Percentiles rank a stretch among this genome's conserved stretches.
Conservation (phyloP, 1,284 basidiomycete genomes). For the Leccinum fuscescens region DNA sequence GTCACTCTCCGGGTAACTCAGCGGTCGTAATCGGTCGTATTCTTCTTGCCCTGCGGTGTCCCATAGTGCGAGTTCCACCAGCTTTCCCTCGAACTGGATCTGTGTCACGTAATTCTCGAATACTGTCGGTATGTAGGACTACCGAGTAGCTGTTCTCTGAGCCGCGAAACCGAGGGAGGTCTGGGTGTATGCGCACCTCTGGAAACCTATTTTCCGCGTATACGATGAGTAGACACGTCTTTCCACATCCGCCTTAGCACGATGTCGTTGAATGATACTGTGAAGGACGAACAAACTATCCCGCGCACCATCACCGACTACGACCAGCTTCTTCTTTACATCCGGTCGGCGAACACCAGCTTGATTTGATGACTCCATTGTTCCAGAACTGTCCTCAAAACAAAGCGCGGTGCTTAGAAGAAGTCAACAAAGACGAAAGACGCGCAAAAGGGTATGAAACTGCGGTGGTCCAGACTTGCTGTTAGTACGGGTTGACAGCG, state of each 20-base stretch:
- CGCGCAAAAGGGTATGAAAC: background rate
- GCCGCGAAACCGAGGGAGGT: slow-evolving; percentile 5
- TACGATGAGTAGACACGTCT: slow-evolving; percentile 91
- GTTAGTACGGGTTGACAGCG: background rate
- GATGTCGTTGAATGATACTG: slow-evolving; percentile 28
- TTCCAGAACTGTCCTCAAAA: background rate
- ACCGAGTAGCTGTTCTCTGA: slow-evolving; percentile 16
- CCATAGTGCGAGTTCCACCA: slow-evolving; percentile 94
- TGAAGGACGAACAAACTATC: slow-evolving; percentile 35
- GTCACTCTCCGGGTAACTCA: slow-evolving; percentile 95
- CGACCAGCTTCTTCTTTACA: slow-evolving; percentile 85
- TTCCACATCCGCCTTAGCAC: slow-evolving; percentile 70
- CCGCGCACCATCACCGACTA: slow-evolving; percentile 82
- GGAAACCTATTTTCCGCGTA: slow-evolving; percentile 98
- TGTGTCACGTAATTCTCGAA: slow-evolving; percentile 97
- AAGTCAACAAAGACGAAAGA: background rate
- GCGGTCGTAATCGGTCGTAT: slow-evolving; percentile 90
- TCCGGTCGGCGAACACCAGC: slow-evolving; percentile 57
- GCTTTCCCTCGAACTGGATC: slow-evolving; percentile 85
- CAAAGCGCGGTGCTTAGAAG: background rate
- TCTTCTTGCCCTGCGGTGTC: slow-evolving; percentile 99
- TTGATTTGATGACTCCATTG: slow-evolving; percentile 30
- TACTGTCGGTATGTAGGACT: slow-evolving; percentile 97
- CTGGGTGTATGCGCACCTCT: slow-evolving; percentile 60
- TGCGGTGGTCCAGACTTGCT: slow-evolving; percentile 1